Evolutionary conservation across 306 rosid species (phyloP).

Genomic region (Rubus parviflorus): DNA sequence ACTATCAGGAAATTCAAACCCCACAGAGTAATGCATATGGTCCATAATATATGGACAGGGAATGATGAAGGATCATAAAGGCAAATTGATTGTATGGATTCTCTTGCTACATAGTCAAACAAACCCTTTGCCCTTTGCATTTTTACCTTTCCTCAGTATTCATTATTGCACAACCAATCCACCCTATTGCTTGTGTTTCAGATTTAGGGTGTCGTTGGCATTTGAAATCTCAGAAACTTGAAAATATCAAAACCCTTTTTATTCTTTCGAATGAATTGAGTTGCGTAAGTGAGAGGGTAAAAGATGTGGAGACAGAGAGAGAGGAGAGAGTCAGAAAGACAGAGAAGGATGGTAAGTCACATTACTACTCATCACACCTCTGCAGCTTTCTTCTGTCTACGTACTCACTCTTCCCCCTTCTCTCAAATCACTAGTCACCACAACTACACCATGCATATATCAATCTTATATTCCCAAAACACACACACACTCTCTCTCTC

Average conservation of each 20-base stretch:
- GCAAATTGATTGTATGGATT: background rate
- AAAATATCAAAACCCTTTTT: constrained; percentile 34
- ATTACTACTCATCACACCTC: constrained; percentile 41
- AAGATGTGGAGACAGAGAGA: constrained; percentile 47
- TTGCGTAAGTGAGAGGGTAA: constrained; percentile 76
- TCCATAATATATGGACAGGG: background rate
- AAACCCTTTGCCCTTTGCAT: background rate
- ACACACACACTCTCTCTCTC: background rate
- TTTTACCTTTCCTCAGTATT: background rate
- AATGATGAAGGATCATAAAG: constrained; percentile 10
- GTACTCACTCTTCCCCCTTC: constrained; percentile 43
- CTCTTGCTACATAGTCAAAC: constrained; percentile 5
- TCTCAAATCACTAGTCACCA: constrained; percentile 47
- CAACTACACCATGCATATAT: background rate
- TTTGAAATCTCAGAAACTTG: constrained; percentile 25
- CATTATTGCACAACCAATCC: background rate
- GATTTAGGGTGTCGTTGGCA: background rate
- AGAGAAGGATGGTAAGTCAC: constrained; percentile 57
- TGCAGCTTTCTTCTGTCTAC: constrained; percentile 16
- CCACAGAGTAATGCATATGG: constrained; percentile 4
- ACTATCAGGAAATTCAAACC: constrained; percentile 3
- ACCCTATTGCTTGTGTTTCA: background rate
- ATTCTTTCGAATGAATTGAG: constrained; percentile 32
- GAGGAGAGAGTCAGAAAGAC: constrained; percentile 30
- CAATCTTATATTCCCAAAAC: background rate